Conservation (phyloP, 2,329 filamentous ascomycete species). For the Fusarium guadeloupense region DNA sequence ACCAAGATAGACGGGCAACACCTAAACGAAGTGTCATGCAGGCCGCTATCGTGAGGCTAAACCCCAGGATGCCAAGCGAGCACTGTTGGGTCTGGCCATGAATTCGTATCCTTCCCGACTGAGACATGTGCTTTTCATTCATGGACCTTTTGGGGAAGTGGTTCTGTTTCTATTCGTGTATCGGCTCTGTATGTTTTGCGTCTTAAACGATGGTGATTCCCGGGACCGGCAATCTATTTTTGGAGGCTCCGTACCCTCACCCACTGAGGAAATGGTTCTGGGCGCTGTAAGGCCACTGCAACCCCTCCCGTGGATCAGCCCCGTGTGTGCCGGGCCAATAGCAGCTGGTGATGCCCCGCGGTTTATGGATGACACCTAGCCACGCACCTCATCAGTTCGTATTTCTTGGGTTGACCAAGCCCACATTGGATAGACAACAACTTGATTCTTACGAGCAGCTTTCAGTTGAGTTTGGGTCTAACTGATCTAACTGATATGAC, state of each 20-base stretch:
- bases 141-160: slow-evolving; percentile 10
- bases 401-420: slow-evolving; percentile 36
- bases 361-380: slow-evolving; percentile 32
- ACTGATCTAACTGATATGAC: slow-evolving; percentile 1
- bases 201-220: not conserved
- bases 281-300: slow-evolving; percentile 7
- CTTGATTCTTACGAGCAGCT: slow-evolving; percentile 25
- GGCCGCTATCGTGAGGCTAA: slow-evolving; percentile 14
- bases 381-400: slow-evolving; percentile 43
- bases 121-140: slow-evolving; percentile 8
- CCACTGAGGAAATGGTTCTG: slow-evolving; percentile 5
- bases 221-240: slow-evolving; percentile 28
- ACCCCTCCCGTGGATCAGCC: slow-evolving; percentile 26
- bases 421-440: slow-evolving; percentile 16
- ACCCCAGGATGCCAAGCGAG: slow-evolving; percentile 19
- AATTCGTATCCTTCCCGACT: slow-evolving; percentile 29
- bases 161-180: slow-evolving; percentile 27
- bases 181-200: slow-evolving; percentile 13
- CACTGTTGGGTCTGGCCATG: not conserved
- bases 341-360: not conserved
- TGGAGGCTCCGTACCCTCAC: slow-evolving; percentile 8
- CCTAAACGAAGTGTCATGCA: slow-evolving; percentile 24
- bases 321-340: slow-evolving; percentile 31
- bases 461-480: slow-evolving; percentile 15
- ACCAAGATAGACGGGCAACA: not conserved